Base-by-base conservation (phyloP, 2,329 filamentous ascomycete species). In the Fusarium poae region DNA sequence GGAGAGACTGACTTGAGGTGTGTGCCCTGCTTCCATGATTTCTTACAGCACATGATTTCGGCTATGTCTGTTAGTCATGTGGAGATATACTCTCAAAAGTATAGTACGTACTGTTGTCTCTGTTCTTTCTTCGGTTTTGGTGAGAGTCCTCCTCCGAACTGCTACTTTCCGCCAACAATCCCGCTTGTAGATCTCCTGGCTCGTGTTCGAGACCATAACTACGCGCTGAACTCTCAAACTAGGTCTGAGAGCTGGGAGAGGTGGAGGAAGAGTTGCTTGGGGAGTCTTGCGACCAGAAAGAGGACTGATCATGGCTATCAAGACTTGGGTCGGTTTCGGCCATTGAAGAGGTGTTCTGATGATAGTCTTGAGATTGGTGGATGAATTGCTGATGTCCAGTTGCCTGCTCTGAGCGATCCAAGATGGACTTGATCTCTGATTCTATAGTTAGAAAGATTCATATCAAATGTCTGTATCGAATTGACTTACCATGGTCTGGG, bases 191-290 rank as follows among this genome's bases (percentile, higher is more conserved):
- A 40, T 32, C 46, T 54, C 30, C 58, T 59, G 42, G 44, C 34
- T 53, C 56, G 20, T 43, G 18, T 39, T 64, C 16, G 40, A 48
- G 37, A 44, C 56, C 62, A 29, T 43, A 45, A 49, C 43, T 70
- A 67, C 57, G 35, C 42, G 61, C 57, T 49, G 58, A 53, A 46
- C 57, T 39, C 56, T 46, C 57, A 42, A 21, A 52, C 70, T 72
- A 72, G 16, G 35, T 40, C 40, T 32, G 50, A 21, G 46, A 37
- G 50, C 61, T 71, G 67, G 70, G 57, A 69, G 58, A 21, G 43
- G 18, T n/a, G 6, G 39, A 8, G 16, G 34, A 57, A 44, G 23
- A 27, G 34, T n/a, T 45, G 49, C 25, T 50, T 11, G 25, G 4
- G 18, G 35, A 50, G 6, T 25, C 16, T 23, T n/a, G 34, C 16